Base-by-base conservation (phyloP, 768 basidiomycete species). In the Phaeotremella skinneri region DNA sequence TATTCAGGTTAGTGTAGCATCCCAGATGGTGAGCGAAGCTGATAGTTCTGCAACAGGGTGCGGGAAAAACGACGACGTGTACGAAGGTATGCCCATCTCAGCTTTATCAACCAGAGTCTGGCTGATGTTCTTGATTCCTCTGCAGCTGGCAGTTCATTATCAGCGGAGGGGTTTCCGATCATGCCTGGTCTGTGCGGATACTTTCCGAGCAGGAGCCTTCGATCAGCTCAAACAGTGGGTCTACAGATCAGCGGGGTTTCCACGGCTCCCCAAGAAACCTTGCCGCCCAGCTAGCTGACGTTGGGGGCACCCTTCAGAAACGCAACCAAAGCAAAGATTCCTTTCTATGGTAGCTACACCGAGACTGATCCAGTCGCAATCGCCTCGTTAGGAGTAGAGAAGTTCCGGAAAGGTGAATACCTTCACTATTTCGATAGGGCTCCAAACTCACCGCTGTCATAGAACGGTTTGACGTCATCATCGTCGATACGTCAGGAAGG, bases 61-160 rank as follows among this genome's bases (percentile, higher is more conserved):
- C 94, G 53, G 96, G 96, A 42, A 99, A 99, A 82, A 99, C 96
- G 3, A 99, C 96, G 21, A 97, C 94, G 39, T 99, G 96, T 78
- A 99, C 96, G 9, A 99, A 98, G 72, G 78, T 80, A 5, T 30
- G 75, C 57, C 39, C 3, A 5, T 20, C 21, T 31, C 41, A n/a
- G n/a, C n/a, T 29, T 26, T 7, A 23, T 43, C n/a, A 48, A 7
- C 29, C 14, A 13, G 31, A 14, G 32, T 17, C 4, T 2, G 26
- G 4, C n/a, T 37, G 42, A 37, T 29, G 26, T 49, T 57, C 29
- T 53, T 26, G 27, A 7, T 29, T 45, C 43, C 43, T 21, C 13
- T 45, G n/a, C 56, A 80, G 79, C 86, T 99, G 39, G 96, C 96
- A 0, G 94, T 94, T 0, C 88, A 98, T 79, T 98, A 97, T 76